Evolutionary conservation across 768 basidiomycete genomes (phyloP).

Genomic region (Goffeauzyma gilvescens): DNA sequence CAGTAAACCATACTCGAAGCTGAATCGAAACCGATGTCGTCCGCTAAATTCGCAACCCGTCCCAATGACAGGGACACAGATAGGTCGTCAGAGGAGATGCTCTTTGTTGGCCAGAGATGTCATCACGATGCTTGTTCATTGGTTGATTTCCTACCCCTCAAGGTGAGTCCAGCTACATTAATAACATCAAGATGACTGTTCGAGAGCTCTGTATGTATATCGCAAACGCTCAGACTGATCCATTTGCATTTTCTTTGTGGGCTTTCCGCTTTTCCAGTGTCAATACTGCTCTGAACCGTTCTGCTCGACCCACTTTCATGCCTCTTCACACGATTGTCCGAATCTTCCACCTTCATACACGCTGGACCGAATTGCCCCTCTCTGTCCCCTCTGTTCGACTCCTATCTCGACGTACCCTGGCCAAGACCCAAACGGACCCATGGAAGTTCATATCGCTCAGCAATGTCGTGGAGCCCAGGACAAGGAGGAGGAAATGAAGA

Average conservation of each 20-base stretch:
- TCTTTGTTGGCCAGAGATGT: constrained; percentile 29
- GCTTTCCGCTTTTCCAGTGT: constrained; percentile 17
- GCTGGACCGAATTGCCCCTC: constrained; percentile 25
- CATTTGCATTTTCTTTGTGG: no score
- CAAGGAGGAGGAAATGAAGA: constrained; percentile 19
- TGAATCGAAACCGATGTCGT: background rate
- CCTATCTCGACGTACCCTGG: constrained; percentile 10
- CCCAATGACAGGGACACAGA: no score
- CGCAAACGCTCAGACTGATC: no score
- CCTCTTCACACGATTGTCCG: constrained; percentile 24
- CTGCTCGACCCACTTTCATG: constrained; percentile 29
- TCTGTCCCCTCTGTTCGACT: constrained; percentile 24
- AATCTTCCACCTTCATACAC: constrained; percentile 22
- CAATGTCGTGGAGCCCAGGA: constrained; percentile 16
- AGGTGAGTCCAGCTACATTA: constrained; percentile 14
- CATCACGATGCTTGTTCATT: constrained; percentile 28
- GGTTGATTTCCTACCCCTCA: constrained; percentile 29
- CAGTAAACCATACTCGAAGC: no score
- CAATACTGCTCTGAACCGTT: constrained; percentile 29
- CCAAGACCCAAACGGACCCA: constrained; percentile 8
- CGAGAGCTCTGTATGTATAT: no score
- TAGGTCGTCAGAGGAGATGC: constrained; percentile 19
- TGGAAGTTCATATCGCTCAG: constrained; percentile 8
- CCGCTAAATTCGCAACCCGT: background rate
- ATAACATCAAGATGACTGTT: no score